These are phyloP conservation scores for Gynochthodes officinalis DNA, from an alignment of 257 asterid genomes.

Conservation along the genomic window DNA sequence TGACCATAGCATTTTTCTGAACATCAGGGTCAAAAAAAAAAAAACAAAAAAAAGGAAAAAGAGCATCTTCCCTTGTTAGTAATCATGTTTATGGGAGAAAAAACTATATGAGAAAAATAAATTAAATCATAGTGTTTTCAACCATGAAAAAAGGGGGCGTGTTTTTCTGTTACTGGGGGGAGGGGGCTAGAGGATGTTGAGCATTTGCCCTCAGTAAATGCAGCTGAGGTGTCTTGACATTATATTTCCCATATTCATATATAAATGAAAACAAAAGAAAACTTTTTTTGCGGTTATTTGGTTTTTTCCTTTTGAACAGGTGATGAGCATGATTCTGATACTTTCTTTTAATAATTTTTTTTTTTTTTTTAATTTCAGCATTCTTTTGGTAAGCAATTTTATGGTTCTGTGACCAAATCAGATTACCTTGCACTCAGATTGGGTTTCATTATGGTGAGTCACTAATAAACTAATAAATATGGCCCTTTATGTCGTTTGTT, in stretches of 20 bases:
- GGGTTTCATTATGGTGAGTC: slow-evolving; percentile 80
- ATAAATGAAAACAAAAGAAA: slow-evolving; percentile 1
- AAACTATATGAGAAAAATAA: too few species aligned
- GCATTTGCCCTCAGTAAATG: background rate
- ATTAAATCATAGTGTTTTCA: too few species aligned
- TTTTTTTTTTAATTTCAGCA: slow-evolving; percentile 50
- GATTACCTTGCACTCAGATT: slow-evolving; percentile 82
- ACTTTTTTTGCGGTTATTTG: background rate
- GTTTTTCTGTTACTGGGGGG: background rate
- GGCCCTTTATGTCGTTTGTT: slow-evolving; percentile 17
- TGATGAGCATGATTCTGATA: background rate
- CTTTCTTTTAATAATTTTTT: background rate
- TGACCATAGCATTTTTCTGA: background rate
- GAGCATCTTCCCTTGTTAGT: background rate
- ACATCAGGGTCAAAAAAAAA: background rate
- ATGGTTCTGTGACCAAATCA: slow-evolving; percentile 85
- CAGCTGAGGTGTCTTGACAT: background rate
- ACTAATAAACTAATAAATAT: background rate
- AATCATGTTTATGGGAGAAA: background rate
- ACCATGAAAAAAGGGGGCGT: background rate
- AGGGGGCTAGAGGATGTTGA: too few species aligned
- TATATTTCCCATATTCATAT: background rate
- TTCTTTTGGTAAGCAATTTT: slow-evolving; percentile 83
- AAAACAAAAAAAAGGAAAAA: too few species aligned
- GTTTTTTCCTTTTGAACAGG: background rate